These are phyloP conservation scores for Epichloe gansuensis DNA, from an alignment of 2,329 filamentous ascomycete species.

Conservation along the genomic window DNA sequence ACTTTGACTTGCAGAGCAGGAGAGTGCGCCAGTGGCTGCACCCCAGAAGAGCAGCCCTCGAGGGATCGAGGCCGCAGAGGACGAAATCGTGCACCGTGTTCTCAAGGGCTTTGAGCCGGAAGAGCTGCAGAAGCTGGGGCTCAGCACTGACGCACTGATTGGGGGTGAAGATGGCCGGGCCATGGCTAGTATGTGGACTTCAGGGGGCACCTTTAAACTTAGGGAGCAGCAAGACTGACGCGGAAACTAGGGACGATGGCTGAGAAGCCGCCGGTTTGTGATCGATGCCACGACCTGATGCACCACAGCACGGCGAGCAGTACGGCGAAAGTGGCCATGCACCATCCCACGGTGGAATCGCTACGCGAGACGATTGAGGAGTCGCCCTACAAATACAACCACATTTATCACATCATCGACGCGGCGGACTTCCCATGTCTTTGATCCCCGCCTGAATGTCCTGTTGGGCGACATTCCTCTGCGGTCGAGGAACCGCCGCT, in stretches of 20 bases:
- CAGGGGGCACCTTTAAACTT: neutral
- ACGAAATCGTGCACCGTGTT: conserved; percentile 34
- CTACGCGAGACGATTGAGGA: conserved; percentile 76
- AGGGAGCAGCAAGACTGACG: neutral
- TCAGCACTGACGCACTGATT: conserved; percentile 30
- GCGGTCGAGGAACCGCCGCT: conserved; percentile 69
- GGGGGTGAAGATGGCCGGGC: neutral
- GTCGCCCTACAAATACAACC: conserved; percentile 81
- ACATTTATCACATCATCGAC: conserved; percentile 91
- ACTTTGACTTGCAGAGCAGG: conserved; percentile 40
- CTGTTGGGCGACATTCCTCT: conserved; percentile 61
- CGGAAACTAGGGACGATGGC: neutral
- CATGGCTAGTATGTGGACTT: conserved; percentile 1
- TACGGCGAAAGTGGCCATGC: conserved; percentile 44
- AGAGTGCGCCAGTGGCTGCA: conserved; percentile 36
- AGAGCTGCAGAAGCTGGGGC: conserved; percentile 32
- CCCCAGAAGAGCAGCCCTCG: conserved; percentile 10
- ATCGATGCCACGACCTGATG: conserved; percentile 72
- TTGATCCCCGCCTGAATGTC: conserved; percentile 65
- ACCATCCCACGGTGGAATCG: conserved; percentile 69
- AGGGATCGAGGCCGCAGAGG: conserved; percentile 21
- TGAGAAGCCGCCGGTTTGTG: conserved; percentile 54
- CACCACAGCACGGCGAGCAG: conserved; percentile 56
- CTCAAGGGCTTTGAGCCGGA: conserved; percentile 30
- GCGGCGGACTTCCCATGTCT: conserved; percentile 97